Base-by-base conservation (phyloP, 2,329 filamentous ascomycete genomes). In the Penicillium verrucosum region DNA sequence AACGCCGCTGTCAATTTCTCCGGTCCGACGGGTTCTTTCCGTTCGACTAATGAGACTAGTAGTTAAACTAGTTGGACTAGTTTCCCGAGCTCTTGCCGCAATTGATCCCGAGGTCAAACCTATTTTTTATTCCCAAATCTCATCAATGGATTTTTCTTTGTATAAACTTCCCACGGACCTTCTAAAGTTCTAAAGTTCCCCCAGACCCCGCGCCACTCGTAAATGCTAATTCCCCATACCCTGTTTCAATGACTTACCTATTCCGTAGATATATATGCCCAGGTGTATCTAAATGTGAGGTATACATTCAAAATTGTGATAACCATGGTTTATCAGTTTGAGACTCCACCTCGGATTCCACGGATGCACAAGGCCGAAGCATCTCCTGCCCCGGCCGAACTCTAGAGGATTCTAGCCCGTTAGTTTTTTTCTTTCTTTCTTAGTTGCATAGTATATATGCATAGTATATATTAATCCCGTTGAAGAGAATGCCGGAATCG, bases 381-480 rank as follows among this genome's bases (percentile, higher is more conserved):
- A 65, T 65, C 56, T 53, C 64, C 64, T 62, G 6, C 43, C 41
- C 60, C 60, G 64, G 62, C 64, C 61, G 61, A 66, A 43, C 18
- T 8, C 11, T 45, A 50, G 46, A 46, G 56, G 51, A 34, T 30
- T 58, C 53, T 51, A 51, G 41, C 46, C 44, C 36, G 11, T 48
- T 51, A 45, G 32, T 38, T 32, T 38, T 16, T 36, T 44, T 37
- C 14, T 36, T 29, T 30, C 11, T 29, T 30, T 11, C 29, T 29
- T 34, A 55, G 53, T 25, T 25, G 38, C 23, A 34, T 38, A 12
- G 37, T 18, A 32, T 54, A 42, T 54, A 42, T 21, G 21, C 21
- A 21, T 21, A 21, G 21, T 21, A 21, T 30, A 51, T 30, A 51
- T 49, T 60, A 34, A 40, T 36, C 25, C 3, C 21, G 18, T 42